Percentiles rank a stretch among this genome's conserved stretches.
Evolutionary conservation across 2,329 filamentous ascomycete genomes (phyloP).

Genomic region (Phialemoniopsis sp.): DNA sequence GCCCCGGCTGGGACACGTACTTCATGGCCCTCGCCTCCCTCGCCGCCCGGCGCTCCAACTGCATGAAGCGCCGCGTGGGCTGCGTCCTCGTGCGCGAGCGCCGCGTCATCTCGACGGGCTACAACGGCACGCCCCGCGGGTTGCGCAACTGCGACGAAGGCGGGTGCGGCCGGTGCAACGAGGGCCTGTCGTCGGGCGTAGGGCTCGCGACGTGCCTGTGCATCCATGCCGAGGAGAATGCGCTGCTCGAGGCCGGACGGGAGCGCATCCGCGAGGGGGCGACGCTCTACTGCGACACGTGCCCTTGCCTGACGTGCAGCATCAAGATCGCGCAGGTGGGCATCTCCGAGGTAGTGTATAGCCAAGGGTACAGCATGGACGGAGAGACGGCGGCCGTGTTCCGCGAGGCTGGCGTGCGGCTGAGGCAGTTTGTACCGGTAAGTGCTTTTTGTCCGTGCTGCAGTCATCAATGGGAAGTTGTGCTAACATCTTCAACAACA

Average conservation of each 20-base stretch:
- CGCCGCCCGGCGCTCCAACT: slow-evolving; percentile 87
- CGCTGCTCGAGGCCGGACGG: slow-evolving; percentile 86
- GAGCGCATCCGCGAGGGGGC: slow-evolving; percentile 81
- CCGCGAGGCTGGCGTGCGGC: slow-evolving; percentile 72
- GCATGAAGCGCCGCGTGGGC: slow-evolving; percentile 96
- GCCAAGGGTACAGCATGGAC: slow-evolving; percentile 93
- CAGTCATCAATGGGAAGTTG: no score
- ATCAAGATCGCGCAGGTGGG: slow-evolving; percentile 98
- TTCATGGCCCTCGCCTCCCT: slow-evolving; percentile 97
- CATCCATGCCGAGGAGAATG: slow-evolving; percentile 98
- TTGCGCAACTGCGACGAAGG: slow-evolving; percentile 89
- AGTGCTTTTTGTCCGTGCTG: slow-evolving; percentile 29
- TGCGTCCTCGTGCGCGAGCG: slow-evolving; percentile 85
- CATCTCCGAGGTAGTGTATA: slow-evolving; percentile 93
- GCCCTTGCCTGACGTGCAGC: slow-evolving; percentile 93
- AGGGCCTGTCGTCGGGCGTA: slow-evolving; percentile 63
- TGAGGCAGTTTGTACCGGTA: slow-evolving; percentile 86
- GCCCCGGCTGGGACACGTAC: slow-evolving; percentile 93
- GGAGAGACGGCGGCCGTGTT: slow-evolving; percentile 78
- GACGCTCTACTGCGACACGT: slow-evolving; percentile 91
- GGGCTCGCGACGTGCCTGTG: slow-evolving; percentile 85
- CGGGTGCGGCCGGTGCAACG: slow-evolving; percentile 85
- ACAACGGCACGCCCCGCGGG: slow-evolving; percentile 93
- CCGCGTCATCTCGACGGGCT: slow-evolving; percentile 90
- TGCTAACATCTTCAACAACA: slow-evolving; percentile 20